A percentile compares a stretch with the other conserved stretches of the same genome.
phyloP scores from a whole-genome alignment of 2,329 filamentous ascomycete species.

The Penicillium sp. region DNA sequence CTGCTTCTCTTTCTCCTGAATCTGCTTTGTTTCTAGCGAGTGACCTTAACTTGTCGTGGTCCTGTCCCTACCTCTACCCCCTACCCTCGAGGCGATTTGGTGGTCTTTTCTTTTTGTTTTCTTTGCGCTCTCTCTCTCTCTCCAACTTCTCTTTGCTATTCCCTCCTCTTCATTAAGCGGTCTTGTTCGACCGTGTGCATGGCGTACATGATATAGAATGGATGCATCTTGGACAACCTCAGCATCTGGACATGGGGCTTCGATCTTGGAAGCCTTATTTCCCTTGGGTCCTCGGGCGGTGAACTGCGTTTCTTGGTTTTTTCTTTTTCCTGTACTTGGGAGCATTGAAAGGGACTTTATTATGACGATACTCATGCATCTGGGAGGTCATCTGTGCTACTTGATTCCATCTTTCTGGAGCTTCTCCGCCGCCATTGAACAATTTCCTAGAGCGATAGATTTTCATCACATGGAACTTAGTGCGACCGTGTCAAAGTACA shows the following conservation, averaged over 20 bases:
- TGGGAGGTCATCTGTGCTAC: constrained; percentile 28
- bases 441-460: constrained; percentile 12
- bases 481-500: no score
- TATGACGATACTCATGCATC: constrained; percentile 31
- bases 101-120: no score
- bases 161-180: constrained; percentile 11
- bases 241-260: constrained; percentile 21
- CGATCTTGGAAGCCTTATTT: constrained; percentile 9
- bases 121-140: no score
- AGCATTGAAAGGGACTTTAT: constrained; percentile 26
- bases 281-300: constrained; percentile 7
- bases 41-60: no score
- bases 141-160: constrained; percentile 7
- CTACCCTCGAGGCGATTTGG: no score
- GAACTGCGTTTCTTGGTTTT: constrained; percentile 11
- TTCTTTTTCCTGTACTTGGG: constrained; percentile 13
- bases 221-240: constrained; percentile 29
- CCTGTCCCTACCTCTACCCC: no score
- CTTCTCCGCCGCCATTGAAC: constrained; percentile 10
- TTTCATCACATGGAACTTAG: background rate
- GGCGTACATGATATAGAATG: constrained; percentile 34
- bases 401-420: constrained; percentile 7
- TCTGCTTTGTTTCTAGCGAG: no score
- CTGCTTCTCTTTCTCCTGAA: no score
- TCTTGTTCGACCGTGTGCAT: constrained; percentile 17